Percentiles rank a stretch among this genome's conserved stretches.
These are phyloP conservation scores for Cryptococcus jaspeensis DNA, from an alignment of 1,284 basidiomycete genomes.

Conservation along the genomic window DNA sequence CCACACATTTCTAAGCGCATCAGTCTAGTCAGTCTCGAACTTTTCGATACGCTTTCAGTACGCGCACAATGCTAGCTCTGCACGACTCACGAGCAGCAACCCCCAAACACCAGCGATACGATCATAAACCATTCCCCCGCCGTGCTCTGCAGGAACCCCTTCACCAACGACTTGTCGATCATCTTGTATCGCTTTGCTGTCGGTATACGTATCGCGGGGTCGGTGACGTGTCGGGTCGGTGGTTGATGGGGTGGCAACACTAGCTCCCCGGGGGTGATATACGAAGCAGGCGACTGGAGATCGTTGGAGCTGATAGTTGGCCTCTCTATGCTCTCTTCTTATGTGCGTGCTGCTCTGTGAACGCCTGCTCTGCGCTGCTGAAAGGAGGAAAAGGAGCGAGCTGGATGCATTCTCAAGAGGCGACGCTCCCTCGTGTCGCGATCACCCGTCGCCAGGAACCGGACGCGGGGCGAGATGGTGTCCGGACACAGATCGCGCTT, in stretches of 20 bases:
- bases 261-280: no score
- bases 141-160: constrained; percentile 14
- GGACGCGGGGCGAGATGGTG: no score
- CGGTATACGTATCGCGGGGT: neutral
- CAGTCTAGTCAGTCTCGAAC: constrained; percentile 8
- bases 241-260: neutral
- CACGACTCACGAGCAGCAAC: constrained; percentile 68
- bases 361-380: no score
- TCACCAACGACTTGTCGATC: constrained; percentile 14
- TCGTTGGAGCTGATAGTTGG: no score
- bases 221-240: neutral
- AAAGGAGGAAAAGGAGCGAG: no score
- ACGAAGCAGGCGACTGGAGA: neutral
- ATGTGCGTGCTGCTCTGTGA: no score
- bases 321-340: no score
- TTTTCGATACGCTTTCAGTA: neutral
- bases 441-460: no score
- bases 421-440: no score
- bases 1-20: constrained; percentile 54
- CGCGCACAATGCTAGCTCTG: no score
- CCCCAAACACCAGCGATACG: constrained; percentile 69
- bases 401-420: no score
- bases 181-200: constrained; percentile 2
- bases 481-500: no score
- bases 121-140: constrained; percentile 60